Evolutionary conservation across 1,139 yeast species (phyloP).

Genomic region (Kodamaea plutei): DNA sequence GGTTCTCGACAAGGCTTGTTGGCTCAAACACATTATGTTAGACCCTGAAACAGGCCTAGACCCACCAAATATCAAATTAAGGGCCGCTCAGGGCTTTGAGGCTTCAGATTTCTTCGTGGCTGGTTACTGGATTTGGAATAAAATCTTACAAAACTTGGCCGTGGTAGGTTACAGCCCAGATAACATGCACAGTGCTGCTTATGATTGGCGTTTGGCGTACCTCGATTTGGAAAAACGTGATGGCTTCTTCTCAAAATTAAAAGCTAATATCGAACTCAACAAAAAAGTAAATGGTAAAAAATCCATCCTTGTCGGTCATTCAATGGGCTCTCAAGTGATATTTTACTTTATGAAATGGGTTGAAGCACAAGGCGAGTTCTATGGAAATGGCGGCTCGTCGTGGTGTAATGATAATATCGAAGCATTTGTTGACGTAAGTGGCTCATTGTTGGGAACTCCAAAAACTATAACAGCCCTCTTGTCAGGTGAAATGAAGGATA

Average conservation of each 20-base stretch:
- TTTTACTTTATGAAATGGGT: conserved; percentile 94
- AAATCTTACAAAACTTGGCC: conserved; percentile 85
- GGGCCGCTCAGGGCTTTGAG: conserved; percentile 96
- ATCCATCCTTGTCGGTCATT: conserved; percentile 79
- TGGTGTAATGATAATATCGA: conserved; percentile 88
- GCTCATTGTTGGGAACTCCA: conserved; percentile 88
- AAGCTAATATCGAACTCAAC: conserved; percentile 62
- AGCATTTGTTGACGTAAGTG: conserved; percentile 81
- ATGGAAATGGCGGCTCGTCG: conserved; percentile 80
- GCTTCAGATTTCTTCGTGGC: conserved; percentile 96
- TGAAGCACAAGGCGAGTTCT: conserved; percentile 73
- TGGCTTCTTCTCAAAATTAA: conserved; percentile 73
- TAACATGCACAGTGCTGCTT: conserved; percentile 85
- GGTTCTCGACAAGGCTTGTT: conserved; percentile 87
- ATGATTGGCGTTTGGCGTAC: conserved; percentile 94
- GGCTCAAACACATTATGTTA: conserved; percentile 87
- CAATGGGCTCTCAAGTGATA: conserved; percentile 92
- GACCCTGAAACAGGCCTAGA: conserved; percentile 91
- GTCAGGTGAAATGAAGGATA: conserved; percentile 97
- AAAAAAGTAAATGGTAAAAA: conserved; percentile 57
- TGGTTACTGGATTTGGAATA: conserved; percentile 99
- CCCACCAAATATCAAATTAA: conserved; percentile 71
- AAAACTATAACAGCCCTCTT: conserved; percentile 86
- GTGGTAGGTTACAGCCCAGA: conserved; percentile 92
- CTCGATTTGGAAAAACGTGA: conserved; percentile 85